Evolutionary conservation across 768 basidiomycete genomes (phyloP).

Genomic region (Dioszegia aurantiaca): DNA sequence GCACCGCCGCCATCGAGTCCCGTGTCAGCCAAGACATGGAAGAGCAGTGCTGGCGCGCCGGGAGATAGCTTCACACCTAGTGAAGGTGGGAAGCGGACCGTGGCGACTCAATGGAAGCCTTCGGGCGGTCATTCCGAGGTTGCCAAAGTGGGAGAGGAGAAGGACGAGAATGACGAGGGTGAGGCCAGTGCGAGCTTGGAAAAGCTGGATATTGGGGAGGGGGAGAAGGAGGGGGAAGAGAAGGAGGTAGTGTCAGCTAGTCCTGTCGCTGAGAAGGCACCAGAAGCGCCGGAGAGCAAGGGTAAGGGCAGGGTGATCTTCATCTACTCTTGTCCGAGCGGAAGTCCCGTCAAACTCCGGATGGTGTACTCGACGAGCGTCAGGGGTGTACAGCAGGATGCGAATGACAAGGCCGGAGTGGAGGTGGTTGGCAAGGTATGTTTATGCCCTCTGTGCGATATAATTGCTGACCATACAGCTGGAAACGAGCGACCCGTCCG

Average conservation of each 20-base stretch:
- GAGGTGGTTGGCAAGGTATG: slow-evolving; percentile 55
- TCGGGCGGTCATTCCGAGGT: background rate
- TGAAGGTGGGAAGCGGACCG: slow-evolving; percentile 33
- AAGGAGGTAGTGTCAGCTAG: slow-evolving; percentile 5
- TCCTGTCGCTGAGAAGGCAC: slow-evolving; percentile 10
- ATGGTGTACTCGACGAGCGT: slow-evolving; percentile 85
- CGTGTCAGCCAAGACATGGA: slow-evolving; percentile 1
- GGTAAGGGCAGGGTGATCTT: slow-evolving; percentile 59
- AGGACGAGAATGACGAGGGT: slow-evolving; percentile 3
- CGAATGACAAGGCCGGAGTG: slow-evolving; percentile 58
- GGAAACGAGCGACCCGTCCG: slow-evolving; percentile 76
- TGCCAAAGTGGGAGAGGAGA: slow-evolving; percentile 1
- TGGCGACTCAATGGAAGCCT: slow-evolving; percentile 18
- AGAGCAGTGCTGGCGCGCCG: slow-evolving; percentile 3
- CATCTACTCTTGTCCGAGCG: slow-evolving; percentile 84
- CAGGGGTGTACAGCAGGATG: slow-evolving; percentile 59
- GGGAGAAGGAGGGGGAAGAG: slow-evolving; percentile 13
- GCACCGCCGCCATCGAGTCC: slow-evolving; percentile 15
- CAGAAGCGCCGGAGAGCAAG: background rate
- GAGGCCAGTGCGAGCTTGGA: slow-evolving; percentile 4
- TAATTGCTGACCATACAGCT: slow-evolving; percentile 60
- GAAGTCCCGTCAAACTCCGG: slow-evolving; percentile 74
- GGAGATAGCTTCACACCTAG: slow-evolving; percentile 41
- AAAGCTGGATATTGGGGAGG: slow-evolving; percentile 7
- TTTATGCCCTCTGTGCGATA: background rate